Evolutionary conservation across 768 basidiomycete species (phyloP).

Genomic region (Amanita jacksonii): DNA sequence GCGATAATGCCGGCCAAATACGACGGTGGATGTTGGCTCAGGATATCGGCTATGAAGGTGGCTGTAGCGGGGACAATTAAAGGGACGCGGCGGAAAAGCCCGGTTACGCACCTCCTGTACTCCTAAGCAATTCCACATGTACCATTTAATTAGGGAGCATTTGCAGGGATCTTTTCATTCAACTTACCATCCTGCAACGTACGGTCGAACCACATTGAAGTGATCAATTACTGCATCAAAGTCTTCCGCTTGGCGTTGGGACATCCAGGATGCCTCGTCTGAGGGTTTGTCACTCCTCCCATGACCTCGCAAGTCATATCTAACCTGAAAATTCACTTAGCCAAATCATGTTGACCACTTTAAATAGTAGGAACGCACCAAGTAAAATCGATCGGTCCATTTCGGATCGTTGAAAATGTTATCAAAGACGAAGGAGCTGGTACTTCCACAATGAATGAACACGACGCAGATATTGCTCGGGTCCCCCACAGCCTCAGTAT

Average conservation of each 20-base stretch:
- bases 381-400: slow-evolving; percentile 1
- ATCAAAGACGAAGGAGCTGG: slow-evolving; percentile 1
- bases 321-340: slow-evolving; percentile 18
- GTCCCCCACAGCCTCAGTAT: slow-evolving; percentile 10
- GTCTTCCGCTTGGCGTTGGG: slow-evolving; percentile 21
- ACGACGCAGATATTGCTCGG: slow-evolving; percentile 6
- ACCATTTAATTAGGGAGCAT: neutral
- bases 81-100: too few relatives aligned
- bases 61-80: too few relatives aligned
- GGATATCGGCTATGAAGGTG: neutral
- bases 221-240: slow-evolving; percentile 21
- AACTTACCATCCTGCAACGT: slow-evolving; percentile 24
- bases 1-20: neutral
- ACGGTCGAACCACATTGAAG: slow-evolving; percentile 20
- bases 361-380: neutral
- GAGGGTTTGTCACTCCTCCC: slow-evolving; percentile 22
- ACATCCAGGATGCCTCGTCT: slow-evolving; percentile 18
- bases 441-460: slow-evolving; percentile 8
- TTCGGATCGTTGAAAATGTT: slow-evolving; percentile 1
- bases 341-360: neutral
- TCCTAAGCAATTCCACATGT: neutral
- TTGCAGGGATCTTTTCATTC: too few relatives aligned
- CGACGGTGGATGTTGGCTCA: neutral
- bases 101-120: neutral
- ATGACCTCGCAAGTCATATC: slow-evolving; percentile 26